A percentile compares a stretch with the other conserved stretches of the same genome.
Evolutionary conservation across 768 basidiomycete species (phyloP).

Genomic region (Cantharellus anzutake): DNA sequence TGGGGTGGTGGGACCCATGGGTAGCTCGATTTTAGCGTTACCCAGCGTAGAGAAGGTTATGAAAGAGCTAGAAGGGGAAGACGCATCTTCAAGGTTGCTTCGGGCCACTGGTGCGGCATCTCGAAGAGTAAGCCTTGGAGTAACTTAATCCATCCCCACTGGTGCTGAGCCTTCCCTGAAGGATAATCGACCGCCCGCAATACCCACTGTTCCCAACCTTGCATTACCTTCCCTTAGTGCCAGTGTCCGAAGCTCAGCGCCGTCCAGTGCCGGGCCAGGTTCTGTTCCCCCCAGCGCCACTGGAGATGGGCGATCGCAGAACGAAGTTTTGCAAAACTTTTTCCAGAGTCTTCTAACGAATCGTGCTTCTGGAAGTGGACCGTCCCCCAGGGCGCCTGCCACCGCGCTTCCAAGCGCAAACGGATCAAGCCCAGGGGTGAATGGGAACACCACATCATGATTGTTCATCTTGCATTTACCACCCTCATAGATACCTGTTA

Average conservation of each 20-base stretch:
- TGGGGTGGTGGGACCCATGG: slow-evolving; percentile 86
- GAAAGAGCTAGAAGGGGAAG: slow-evolving; percentile 61
- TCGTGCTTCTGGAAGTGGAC: neutral
- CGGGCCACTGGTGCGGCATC: slow-evolving; percentile 11
- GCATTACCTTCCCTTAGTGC: slow-evolving; percentile 3
- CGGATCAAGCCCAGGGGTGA: too few relatives aligned
- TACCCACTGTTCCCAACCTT: neutral
- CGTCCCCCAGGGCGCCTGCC: too few relatives aligned
- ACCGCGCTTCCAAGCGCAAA: too few relatives aligned
- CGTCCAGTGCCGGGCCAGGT: neutral
- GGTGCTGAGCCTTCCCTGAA: neutral
- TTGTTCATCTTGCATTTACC: too few relatives aligned
- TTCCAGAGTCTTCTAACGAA: slow-evolving; percentile 58
- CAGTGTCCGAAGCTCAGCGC: neutral
- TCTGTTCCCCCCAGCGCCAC: neutral
- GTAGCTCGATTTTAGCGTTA: slow-evolving; percentile 65
- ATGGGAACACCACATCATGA: too few relatives aligned
- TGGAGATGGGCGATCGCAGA: slow-evolving; percentile 34
- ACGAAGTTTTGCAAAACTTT: slow-evolving; percentile 74
- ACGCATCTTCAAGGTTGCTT: slow-evolving; percentile 13
- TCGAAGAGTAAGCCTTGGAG: slow-evolving; percentile 4
- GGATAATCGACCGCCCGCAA: neutral
- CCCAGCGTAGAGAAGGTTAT: slow-evolving; percentile 80
- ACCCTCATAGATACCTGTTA: too few relatives aligned
- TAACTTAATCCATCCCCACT: neutral